These are phyloP conservation scores for Symbiodinium pilosum DNA, from an alignment of 73 alveolate genomes.

Conservation along the genomic window DNA sequence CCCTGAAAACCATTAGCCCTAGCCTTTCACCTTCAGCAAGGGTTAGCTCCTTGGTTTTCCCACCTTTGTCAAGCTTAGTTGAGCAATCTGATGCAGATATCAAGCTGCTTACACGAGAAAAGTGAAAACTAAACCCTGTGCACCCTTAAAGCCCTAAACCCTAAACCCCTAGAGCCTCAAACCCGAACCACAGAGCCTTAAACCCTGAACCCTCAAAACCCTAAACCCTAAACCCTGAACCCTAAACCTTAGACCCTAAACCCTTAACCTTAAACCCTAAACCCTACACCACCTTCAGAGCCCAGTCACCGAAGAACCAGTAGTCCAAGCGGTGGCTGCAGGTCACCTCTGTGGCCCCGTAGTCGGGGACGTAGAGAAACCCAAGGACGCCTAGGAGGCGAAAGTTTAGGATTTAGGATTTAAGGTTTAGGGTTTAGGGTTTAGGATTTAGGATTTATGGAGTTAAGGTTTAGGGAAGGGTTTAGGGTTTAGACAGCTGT, in stretches of 20 bases:
- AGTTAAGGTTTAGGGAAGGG: no score
- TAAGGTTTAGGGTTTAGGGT: no score
- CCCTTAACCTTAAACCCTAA: background rate
- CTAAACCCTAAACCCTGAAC: background rate
- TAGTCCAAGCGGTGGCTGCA: constrained; percentile 69
- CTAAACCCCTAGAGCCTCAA: background rate
- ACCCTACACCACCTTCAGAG: background rate
- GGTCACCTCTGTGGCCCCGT: constrained; percentile 35
- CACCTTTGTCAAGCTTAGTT: no score
- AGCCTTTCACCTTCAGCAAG: no score
- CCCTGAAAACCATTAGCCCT: no score
- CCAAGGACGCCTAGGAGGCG: constrained; percentile 53
- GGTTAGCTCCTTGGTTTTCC: no score
- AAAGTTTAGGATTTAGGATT: no score
- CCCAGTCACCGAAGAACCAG: constrained; percentile 64
- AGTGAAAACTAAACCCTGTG: no score
- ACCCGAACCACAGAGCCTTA: background rate
- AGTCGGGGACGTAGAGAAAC: constrained; percentile 78
- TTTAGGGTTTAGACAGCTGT: no score
- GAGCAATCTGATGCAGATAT: no score
- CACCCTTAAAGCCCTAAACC: background rate
- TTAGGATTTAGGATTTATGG: no score
- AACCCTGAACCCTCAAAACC: background rate
- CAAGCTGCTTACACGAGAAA: no score
- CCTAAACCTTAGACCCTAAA: background rate